Evolutionary conservation across 306 rosid species (phyloP), one percentile per base, ranked within the genome.

Genomic region (Cajanus cajan): DNA sequence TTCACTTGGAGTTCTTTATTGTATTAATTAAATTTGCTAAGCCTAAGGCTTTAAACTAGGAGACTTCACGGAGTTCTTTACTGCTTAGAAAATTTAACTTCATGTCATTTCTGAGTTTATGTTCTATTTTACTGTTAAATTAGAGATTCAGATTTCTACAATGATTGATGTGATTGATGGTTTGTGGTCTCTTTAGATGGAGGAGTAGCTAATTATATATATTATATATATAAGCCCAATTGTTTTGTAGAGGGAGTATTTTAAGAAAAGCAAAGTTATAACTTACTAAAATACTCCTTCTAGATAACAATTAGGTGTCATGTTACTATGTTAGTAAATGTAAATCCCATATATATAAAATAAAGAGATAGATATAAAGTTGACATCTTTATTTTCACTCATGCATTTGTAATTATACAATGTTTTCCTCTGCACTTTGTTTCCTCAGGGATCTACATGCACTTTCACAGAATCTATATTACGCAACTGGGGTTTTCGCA

Each of bases 371-470:
- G 40, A 28, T 28, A 3, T 1, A 28, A 1, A 28, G 31, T 59
- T 25, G 8, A 65, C 61, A 11, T 6, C 43, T 43, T 16, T 6
- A 39, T 28, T 75, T 65, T 44, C 37, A 33, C 73, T 22, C 22
- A 67, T 84, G 66, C 61, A 51, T 50, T 21, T 57, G 54, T 61
- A 39, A 21, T 79, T 59, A 34, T 66, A 19, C 71, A 65, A 37
- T 79, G 37, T 80, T n/a, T 44, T 79, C 50, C 71, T 75, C 40
- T 73, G 13, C 37, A 73, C 77, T 76, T 68, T 80, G 19, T 40
- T 82, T 81, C 63, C 33, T 15, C 79, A 95, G 97, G 98, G 98
- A 85, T 95, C 98, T 59, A 95, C 98, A 6, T 95, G 98, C 87
- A 88, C 94, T 58, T 92, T 95, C 80, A 73, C 91, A n/a, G 98